phyloP scores from a whole-genome alignment of 495 filamentous ascomycete species.

The Talaromyces liani region DNA sequence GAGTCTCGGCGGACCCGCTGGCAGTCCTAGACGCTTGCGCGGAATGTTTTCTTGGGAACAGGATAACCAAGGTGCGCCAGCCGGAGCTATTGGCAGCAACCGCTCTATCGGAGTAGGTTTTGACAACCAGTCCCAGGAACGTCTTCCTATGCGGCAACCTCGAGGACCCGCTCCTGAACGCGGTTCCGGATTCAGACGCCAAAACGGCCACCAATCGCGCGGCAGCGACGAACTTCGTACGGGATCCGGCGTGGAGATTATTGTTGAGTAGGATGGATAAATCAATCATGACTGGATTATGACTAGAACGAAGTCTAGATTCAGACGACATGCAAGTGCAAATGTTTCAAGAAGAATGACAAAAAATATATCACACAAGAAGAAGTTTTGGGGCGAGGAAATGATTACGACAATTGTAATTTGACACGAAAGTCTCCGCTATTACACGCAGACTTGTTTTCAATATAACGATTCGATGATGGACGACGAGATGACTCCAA shows the following conservation, averaged over 20 bases:
- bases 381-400: constrained; percentile 18
- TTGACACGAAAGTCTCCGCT: background rate
- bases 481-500: constrained; percentile 49
- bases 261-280: constrained; percentile 37
- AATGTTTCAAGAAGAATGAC: constrained; percentile 1
- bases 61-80: constrained; percentile 46
- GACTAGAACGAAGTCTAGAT: background rate
- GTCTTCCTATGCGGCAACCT: constrained; percentile 73
- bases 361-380: constrained; percentile 7
- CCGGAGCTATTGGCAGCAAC: constrained; percentile 83
- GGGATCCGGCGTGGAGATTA: constrained; percentile 50
- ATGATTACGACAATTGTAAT: constrained; percentile 10
- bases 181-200: constrained; percentile 65
- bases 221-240: constrained; percentile 70
- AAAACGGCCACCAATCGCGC: constrained; percentile 73
- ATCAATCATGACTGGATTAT: background rate
- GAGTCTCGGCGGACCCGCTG: constrained; percentile 49
- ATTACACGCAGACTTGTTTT: constrained; percentile 12
- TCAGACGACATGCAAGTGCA: constrained; percentile 21
- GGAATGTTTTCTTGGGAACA: constrained; percentile 61
- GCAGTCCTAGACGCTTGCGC: constrained; percentile 52
- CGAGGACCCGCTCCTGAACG: constrained; percentile 73
- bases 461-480: constrained; percentile 44
- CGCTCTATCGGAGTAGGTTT: constrained; percentile 60
- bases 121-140: constrained; percentile 57